Evolutionary conservation across 2,329 filamentous ascomycete species (phyloP).

Genomic region (Chalara sp.): DNA sequence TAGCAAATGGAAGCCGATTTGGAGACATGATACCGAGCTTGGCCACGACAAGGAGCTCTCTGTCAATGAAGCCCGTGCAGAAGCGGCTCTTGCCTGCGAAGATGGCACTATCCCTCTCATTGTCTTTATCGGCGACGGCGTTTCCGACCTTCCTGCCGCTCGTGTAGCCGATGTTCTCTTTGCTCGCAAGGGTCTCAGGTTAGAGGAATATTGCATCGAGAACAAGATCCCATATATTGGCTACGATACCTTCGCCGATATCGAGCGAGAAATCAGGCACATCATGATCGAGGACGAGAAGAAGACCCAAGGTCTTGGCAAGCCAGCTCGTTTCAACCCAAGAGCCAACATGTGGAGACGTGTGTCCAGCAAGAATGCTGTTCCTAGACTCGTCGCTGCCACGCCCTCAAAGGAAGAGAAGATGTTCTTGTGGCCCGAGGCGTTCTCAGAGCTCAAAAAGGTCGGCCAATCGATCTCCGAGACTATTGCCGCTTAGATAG

Average conservation of each 20-base stretch:
- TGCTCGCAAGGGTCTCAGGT: conserved; percentile 53
- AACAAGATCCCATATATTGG: conserved; percentile 52
- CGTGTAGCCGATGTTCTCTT: conserved; percentile 63
- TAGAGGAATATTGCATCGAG: conserved; percentile 61
- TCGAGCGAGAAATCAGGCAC: conserved; percentile 51
- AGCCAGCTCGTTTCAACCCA: conserved; percentile 58
- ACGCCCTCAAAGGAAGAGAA: conserved; percentile 51
- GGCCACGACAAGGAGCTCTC: conserved; percentile 63
- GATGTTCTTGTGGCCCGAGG: conserved; percentile 56
- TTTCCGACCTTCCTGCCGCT: conserved; percentile 60
- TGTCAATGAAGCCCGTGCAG: conserved; percentile 52
- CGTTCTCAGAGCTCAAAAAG: conserved; percentile 38
- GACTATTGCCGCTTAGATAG: conserved; percentile 14
- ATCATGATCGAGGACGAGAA: conserved; percentile 53
- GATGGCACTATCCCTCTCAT: conserved; percentile 59
- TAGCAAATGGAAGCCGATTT: conserved; percentile 56
- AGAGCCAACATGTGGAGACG: conserved; percentile 62
- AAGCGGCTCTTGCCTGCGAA: conserved; percentile 45
- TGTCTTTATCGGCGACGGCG: conserved; percentile 64
- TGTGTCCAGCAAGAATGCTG: conserved; percentile 49
- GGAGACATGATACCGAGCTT: conserved; percentile 57
- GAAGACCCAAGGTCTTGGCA: conserved; percentile 52
- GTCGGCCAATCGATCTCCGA: conserved; percentile 14
- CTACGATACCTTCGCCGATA: conserved; percentile 61
- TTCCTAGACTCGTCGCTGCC: conserved; percentile 42